These are phyloP conservation scores for Phytophthora palmivora DNA, from an alignment of 352 stramenopile species.

Conservation along the genomic window DNA sequence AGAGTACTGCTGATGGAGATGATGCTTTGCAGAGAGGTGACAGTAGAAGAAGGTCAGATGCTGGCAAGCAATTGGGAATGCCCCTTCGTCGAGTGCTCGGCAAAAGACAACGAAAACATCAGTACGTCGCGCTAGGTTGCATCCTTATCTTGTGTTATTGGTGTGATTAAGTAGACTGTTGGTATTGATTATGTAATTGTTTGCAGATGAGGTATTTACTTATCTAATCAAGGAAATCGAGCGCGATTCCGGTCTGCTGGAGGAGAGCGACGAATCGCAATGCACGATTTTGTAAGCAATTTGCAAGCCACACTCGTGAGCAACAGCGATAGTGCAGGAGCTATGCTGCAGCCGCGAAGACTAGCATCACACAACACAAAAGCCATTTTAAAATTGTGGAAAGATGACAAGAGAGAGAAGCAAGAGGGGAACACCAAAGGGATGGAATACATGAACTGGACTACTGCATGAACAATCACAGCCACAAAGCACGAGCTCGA, in stretches of 20 bases:
- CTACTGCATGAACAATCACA: conserved; percentile 11
- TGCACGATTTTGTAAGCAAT: conserved; percentile 82
- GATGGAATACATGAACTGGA: conserved; percentile 12
- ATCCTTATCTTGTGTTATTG: background rate
- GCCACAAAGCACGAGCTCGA: conserved; percentile 2
- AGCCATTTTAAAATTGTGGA: conserved; percentile 5
- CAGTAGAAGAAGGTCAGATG: conserved; percentile 84
- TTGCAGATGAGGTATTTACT: conserved; percentile 88
- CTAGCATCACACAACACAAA: conserved; percentile 1
- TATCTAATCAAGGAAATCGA: conserved; percentile 93
- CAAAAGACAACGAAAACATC: conserved; percentile 92
- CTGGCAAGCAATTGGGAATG: conserved; percentile 92
- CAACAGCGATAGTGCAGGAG: conserved; percentile 1
- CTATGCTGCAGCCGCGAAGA: conserved; percentile 19
- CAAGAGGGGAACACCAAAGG: background rate
- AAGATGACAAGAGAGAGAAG: conserved; percentile 10
- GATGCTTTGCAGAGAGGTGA: conserved; percentile 69
- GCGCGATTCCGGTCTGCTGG: conserved; percentile 85
- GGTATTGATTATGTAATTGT: conserved; percentile 12
- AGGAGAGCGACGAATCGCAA: conserved; percentile 75
- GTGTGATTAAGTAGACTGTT: background rate
- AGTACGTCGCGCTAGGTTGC: too few species aligned
- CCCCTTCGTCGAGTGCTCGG: conserved; percentile 96
- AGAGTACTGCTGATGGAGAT: conserved; percentile 3
- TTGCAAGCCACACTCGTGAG: conserved; percentile 14